Conservation (phyloP, 2,329 filamentous ascomycete species). For the Capronia coronata region DNA sequence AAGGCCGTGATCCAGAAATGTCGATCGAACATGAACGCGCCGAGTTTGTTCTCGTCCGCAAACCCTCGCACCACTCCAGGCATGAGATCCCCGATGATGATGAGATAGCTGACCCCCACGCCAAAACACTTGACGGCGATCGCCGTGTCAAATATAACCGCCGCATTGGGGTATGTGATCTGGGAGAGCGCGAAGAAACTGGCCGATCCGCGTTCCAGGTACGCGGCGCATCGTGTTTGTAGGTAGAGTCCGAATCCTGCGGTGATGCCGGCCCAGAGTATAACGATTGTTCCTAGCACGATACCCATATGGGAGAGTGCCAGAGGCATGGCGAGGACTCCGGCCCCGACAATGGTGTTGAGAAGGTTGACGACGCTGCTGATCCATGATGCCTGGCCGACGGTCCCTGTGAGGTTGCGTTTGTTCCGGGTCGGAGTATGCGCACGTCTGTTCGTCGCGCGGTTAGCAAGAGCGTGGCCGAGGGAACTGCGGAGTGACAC, state of each 20-base stretch:
- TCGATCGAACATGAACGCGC: conserved; percentile 74
- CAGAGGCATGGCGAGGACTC: conserved; percentile 90
- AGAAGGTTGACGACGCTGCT: conserved; percentile 93
- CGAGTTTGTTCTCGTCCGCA: conserved; percentile 53
- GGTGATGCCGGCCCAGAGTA: conserved; percentile 84
- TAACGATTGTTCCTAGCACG: conserved; percentile 71
- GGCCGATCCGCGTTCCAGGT: conserved; percentile 78
- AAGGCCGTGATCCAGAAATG: conserved; percentile 98
- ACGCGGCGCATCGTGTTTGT: conserved; percentile 85
- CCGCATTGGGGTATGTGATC: conserved; percentile 91
- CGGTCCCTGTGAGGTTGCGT: conserved; percentile 58
- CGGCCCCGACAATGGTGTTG: conserved; percentile 94
- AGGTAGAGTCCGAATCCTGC: conserved; percentile 92
- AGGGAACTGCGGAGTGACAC: conserved; percentile 50
- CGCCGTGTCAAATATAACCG: conserved; percentile 88
- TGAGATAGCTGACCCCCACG: conserved; percentile 93
- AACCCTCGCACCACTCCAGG: conserved; percentile 86
- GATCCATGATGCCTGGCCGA: conserved; percentile 75
- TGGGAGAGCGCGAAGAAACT: conserved; percentile 97
- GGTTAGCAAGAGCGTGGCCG: not conserved
- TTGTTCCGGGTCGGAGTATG: conserved; percentile 42
- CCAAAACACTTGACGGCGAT: conserved; percentile 98
- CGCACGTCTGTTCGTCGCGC: conserved; percentile 11
- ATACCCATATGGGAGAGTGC: conserved; percentile 96
- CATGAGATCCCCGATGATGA: conserved; percentile 98